Evolutionary conservation across 768 basidiomycete genomes (phyloP), one percentile per base, ranked within the genome.

Genomic region (Lentinula sp.): DNA sequence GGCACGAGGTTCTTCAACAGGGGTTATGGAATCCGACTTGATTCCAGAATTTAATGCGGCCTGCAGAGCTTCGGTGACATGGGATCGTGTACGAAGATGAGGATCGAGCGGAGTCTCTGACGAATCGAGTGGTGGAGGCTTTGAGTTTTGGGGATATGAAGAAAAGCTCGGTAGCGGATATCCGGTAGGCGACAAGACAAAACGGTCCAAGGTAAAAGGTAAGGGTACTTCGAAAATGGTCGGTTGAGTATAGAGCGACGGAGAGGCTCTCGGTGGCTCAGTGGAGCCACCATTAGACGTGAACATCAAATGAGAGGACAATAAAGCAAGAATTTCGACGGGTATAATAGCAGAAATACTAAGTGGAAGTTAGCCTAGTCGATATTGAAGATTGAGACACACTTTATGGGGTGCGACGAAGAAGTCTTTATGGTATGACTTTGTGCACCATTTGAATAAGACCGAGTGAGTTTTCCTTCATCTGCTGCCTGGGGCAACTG

Each of bases 371-470:
- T 21, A 48, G 32, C 31, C 35, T 51, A 45, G 46, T 21, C 18
- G 6, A 10, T 21, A 60, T 31, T 61, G 35, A 4, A 56, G 35
- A 15, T 34, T 58, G 31, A 64, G 50, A 28, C 74, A 56, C 63
- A 91, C 90, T 93, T 91, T 69, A 95, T 89, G 6, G 93, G 92
- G 72, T 93, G 92, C 0, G 88, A 82, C 23, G 82, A 78, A 2
- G 90, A 92, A 1, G 91, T 93, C 68, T 91, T 93, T 61, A 87
- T 61, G 56, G 65, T 18, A 50, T 63, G 60, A 35, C 56, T 61
- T 23, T 48, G 60, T 35, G 67, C 37, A 23, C 39, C 55, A 28
- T 42, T 42, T 15, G 55, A 56, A 23, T 21, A 13, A 13, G 37
- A 40, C 18, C 40, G 55, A 9, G 8, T n/a, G 10, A 39, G 40